These are phyloP conservation scores for Batkoa obscura DNA, from an alignment of 371 early-diverging fungal genomes.

Conservation along the genomic window DNA sequence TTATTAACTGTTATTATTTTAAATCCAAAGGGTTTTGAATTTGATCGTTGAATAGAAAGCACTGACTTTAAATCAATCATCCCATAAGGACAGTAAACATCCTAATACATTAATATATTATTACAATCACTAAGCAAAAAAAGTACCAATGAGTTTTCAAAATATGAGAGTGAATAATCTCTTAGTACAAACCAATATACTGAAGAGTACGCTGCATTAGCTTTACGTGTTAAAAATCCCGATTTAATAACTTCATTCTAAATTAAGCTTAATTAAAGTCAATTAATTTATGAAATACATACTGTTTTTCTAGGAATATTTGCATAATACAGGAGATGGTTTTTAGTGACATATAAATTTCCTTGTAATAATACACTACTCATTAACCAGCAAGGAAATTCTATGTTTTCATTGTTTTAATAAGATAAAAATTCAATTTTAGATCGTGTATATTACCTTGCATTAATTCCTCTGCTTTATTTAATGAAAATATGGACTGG, in stretches of 20 bases:
- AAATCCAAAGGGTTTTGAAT: slow-evolving; percentile 23
- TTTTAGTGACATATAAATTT: slow-evolving; percentile 42
- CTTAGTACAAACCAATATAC: slow-evolving; percentile 52
- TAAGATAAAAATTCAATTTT: neutral
- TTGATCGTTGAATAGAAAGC: slow-evolving; percentile 23
- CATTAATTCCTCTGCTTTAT: slow-evolving; percentile 25
- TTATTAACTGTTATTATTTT: slow-evolving; percentile 29
- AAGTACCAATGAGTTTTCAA: slow-evolving; percentile 29
- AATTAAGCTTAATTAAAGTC: neutral
- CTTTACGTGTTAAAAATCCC: slow-evolving; percentile 36
- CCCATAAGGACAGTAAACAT: slow-evolving; percentile 44
- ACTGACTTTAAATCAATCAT: slow-evolving; percentile 47
- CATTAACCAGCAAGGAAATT: slow-evolving; percentile 6
- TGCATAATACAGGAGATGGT: slow-evolving; percentile 51
- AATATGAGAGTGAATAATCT: slow-evolving; percentile 37
- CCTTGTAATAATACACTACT: slow-evolving; percentile 28
- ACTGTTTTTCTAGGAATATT: slow-evolving; percentile 30
- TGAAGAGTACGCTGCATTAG: slow-evolving; percentile 18
- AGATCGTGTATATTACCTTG: slow-evolving; percentile 14
- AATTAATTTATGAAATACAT: slow-evolving; percentile 1
- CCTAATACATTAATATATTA: slow-evolving; percentile 11
- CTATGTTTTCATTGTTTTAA: neutral
- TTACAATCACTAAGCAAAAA: neutral
- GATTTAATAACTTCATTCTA: slow-evolving; percentile 34
- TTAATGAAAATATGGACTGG: slow-evolving; percentile 33